Base-by-base conservation (phyloP, 1,284 basidiomycete genomes). In the Rhodotorula sp. region DNA sequence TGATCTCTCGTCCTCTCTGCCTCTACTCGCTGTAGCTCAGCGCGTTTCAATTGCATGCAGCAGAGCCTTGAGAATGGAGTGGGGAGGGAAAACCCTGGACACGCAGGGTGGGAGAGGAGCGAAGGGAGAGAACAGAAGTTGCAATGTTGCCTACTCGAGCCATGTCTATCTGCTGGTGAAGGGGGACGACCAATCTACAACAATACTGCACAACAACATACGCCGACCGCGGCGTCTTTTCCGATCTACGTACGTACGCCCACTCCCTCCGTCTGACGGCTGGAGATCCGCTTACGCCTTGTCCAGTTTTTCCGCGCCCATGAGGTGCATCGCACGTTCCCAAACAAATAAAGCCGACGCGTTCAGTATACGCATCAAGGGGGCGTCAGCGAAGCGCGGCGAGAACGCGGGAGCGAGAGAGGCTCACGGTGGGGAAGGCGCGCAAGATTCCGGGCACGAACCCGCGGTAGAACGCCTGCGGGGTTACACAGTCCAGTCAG, bases 281-380 rank as follows among this genome's bases (percentile, higher is more conserved):
- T 34, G 5, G 34, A 34, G 3, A 34, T 34, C 34, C 34, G 34
- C 34, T 34, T 5, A 34, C 17, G 17, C 25, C 59, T 19, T 46
- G 27, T 49, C 77, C 13, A 84, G 80, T 5, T 89, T 86, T 80
- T 90, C 88, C 41, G 89, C 88, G 49, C 85, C 86, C 70, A 90
- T 79, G 63, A 64, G 16, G 14, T 54, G 55, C 86, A 91, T 87
- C 23, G 86, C 82, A 54, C 86, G 86, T 80, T 90, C 89, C 78
- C 89, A 91, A 1, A 90, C 89, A 76, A 89, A 88, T 27, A 89
- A 84, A 0, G 89, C 89, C 68, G 86, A 88, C 0, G 88, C 89
- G 80, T 91, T 91, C 77, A 77, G 64, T 10, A 16, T 3, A 7
- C 16, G 3, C 3, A 9, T 19, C 27, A 19, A 9, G 17, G 16